Evolutionary conservation across 2,329 filamentous ascomycete species (phyloP).

Genomic region (Pseudocercospora musae): DNA sequence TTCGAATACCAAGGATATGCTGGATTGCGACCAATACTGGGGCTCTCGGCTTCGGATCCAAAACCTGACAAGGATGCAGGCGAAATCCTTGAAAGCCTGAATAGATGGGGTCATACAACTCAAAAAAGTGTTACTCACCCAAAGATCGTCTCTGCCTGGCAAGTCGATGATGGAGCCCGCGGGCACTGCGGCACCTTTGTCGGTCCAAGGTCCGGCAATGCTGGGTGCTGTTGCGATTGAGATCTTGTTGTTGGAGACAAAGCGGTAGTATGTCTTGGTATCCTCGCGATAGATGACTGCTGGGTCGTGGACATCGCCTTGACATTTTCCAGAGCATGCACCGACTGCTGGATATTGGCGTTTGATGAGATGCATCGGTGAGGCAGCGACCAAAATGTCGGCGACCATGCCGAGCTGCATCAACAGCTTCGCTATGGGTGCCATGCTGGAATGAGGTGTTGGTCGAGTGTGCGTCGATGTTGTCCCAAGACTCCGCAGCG

Average conservation of each 20-base stretch:
- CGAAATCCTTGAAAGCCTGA: neutral
- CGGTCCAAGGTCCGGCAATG: slow-evolving; percentile 50
- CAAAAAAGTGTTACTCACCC: slow-evolving; percentile 30
- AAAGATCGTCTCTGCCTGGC: slow-evolving; percentile 48
- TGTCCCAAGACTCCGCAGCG: neutral
- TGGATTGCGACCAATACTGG: neutral
- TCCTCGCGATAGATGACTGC: slow-evolving; percentile 21
- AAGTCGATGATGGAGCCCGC: slow-evolving; percentile 48
- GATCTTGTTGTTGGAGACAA: slow-evolving; percentile 51
- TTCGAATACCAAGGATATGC: neutral
- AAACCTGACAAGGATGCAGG: neutral
- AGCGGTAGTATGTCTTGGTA: slow-evolving; percentile 46
- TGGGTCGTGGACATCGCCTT: slow-evolving; percentile 22
- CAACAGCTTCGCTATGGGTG: neutral
- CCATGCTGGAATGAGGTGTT: neutral
- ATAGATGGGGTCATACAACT: neutral
- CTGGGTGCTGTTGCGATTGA: slow-evolving; percentile 46
- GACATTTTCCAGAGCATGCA: slow-evolving; percentile 17
- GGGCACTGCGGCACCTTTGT: slow-evolving; percentile 46
- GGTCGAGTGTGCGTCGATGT: neutral
- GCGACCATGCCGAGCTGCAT: neutral
- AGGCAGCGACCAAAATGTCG: neutral
- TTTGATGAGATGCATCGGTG: slow-evolving; percentile 11
- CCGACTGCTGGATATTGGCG: slow-evolving; percentile 16
- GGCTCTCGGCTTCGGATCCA: neutral